These are phyloP conservation scores for Phytophthora megakarya DNA, from an alignment of 352 stramenopile genomes.

Conservation along the genomic window DNA sequence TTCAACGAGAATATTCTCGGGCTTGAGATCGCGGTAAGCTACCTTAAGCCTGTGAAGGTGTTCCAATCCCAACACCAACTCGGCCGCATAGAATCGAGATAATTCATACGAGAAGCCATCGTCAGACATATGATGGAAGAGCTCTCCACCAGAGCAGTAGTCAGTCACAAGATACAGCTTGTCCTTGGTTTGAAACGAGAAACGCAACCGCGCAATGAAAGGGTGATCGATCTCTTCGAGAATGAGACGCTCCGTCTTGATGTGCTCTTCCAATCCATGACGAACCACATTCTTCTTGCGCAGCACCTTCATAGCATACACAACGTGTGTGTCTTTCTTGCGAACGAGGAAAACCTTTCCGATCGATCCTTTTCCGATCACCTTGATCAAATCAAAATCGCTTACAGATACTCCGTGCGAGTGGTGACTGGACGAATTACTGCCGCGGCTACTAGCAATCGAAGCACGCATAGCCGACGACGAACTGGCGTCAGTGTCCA, in stretches of 20 bases:
- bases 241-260: constrained; percentile 97
- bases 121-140: constrained; percentile 98
- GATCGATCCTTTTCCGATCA: constrained; percentile 85
- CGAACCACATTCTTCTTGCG: constrained; percentile 95
- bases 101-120: constrained; percentile 70
- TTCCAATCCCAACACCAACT: constrained; percentile 95
- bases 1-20: constrained; percentile 94
- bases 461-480: constrained; percentile 64
- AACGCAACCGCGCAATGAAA: constrained; percentile 98
- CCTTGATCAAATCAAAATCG: constrained; percentile 85
- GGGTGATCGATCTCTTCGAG: constrained; percentile 97
- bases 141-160: constrained; percentile 94
- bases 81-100: constrained; percentile 94
- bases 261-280: constrained; percentile 94
- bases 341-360: constrained; percentile 91
- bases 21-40: constrained; percentile 97
- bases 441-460: constrained; percentile 46
- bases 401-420: constrained; percentile 68
- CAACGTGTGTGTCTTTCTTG: constrained; percentile 86
- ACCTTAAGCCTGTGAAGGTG: constrained; percentile 95
- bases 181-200: constrained; percentile 96
- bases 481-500: constrained; percentile 39
- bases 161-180: constrained; percentile 91
- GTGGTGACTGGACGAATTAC: constrained; percentile 33
- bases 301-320: constrained; percentile 99